Conservation (phyloP, 2,329 filamentous ascomycete genomes). For the Verticillium isaacii region DNA sequence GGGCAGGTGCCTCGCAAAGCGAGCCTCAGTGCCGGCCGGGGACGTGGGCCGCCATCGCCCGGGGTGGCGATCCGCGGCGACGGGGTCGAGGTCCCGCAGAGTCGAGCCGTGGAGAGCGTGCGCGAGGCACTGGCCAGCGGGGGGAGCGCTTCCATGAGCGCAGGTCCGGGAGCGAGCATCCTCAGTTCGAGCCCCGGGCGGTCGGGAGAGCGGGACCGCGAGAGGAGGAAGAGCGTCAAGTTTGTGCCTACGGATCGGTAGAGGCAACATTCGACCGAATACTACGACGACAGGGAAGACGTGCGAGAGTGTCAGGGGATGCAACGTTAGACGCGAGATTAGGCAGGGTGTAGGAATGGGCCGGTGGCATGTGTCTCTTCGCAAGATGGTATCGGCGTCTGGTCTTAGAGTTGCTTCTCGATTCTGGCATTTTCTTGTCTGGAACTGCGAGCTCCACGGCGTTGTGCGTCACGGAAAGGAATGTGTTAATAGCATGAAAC, state of each 20-base stretch:
- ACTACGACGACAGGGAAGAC: not conserved
- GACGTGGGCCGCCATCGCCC: not conserved
- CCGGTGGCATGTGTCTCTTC: not conserved
- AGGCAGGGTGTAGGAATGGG: no score
- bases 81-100: constrained; percentile 50
- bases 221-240: constrained; percentile 61
- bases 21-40: constrained; percentile 13
- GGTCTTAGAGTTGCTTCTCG: not conserved
- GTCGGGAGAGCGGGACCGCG: constrained; percentile 35
- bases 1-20: constrained; percentile 15
- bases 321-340: no score
- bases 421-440: not conserved
- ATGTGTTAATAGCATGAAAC: not conserved
- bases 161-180: constrained; percentile 19
- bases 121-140: constrained; percentile 43
- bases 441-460: not conserved
- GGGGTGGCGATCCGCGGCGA: constrained; percentile 38
- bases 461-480: not conserved
- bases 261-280: not conserved
- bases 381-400: not conserved
- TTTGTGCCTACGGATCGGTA: constrained; percentile 41
- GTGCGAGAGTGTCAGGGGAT: not conserved
- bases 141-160: constrained; percentile 13
- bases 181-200: constrained; percentile 47
- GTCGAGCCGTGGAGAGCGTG: constrained; percentile 55